phyloP scores from a whole-genome alignment of 768 basidiomycete species.

The Leccinum incarnatum region DNA sequence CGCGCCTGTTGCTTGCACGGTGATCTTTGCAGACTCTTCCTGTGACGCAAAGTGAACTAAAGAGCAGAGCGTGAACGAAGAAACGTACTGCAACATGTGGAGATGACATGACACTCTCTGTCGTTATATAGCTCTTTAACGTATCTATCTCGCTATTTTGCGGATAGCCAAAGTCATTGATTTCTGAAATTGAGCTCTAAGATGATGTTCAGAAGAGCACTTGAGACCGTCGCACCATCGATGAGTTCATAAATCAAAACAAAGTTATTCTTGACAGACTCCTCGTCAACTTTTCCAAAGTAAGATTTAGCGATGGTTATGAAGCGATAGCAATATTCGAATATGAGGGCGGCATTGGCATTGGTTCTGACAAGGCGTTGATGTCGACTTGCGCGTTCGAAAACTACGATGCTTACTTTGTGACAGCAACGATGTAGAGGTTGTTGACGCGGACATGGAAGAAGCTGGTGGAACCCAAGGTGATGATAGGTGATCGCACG shows the following conservation, averaged over 20 bases:
- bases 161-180: conserved; percentile 98
- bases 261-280: conserved; percentile 98
- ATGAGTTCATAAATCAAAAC: conserved; percentile 97
- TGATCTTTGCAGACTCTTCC: conserved; percentile 98
- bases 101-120: conserved; percentile 88
- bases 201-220: not conserved
- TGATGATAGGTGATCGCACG: conserved; percentile 95
- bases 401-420: conserved; percentile 62
- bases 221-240: conserved; percentile 60
- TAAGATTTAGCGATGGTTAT: conserved; percentile 93
- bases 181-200: conserved; percentile 54
- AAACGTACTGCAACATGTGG: conserved; percentile 74
- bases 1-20: conserved; percentile 93
- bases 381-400: not conserved
- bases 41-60: conserved; percentile 29
- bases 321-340: conserved; percentile 97
- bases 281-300: conserved; percentile 98
- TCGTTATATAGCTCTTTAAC: conserved; percentile 96
- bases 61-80: not conserved
- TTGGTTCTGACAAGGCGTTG: conserved; percentile 63
- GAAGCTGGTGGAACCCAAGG: conserved; percentile 96
- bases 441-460: conserved; percentile 97
- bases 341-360: conserved; percentile 95
- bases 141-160: conserved; percentile 99
- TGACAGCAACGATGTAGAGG: conserved; percentile 92